A percentile compares a stretch with the other conserved stretches of the same genome.
phyloP scores from a whole-genome alignment of 2,329 filamentous ascomycete species.

The Sporothrix mexicana region DNA sequence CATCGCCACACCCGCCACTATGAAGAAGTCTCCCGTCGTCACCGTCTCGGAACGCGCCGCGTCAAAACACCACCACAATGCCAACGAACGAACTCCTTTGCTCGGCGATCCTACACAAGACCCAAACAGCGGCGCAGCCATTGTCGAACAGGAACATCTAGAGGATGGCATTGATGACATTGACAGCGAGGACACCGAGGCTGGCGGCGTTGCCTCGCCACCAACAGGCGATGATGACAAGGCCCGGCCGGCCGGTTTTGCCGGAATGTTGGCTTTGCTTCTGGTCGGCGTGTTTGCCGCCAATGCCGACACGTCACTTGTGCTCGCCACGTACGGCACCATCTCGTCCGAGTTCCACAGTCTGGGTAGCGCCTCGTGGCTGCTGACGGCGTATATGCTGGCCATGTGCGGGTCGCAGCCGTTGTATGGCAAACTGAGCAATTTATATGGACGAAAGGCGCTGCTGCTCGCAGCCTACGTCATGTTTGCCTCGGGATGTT shows the following conservation, averaged over 20 bases:
- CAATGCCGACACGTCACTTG: slow-evolving; percentile 28
- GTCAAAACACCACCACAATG: background rate
- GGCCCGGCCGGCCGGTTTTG: background rate
- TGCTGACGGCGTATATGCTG: slow-evolving; percentile 31
- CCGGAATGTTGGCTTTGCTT: background rate
- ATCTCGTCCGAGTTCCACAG: slow-evolving; percentile 31
- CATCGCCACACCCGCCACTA: background rate
- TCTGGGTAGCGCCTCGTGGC: slow-evolving; percentile 28
- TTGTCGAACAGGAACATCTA: background rate
- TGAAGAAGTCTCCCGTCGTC: slow-evolving; percentile 2
- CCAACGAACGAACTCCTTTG: background rate
- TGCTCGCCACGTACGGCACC: slow-evolving; percentile 29
- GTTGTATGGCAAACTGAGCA: slow-evolving; percentile 55
- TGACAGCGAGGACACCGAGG: background rate
- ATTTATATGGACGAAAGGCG: slow-evolving; percentile 70
- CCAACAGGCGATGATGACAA: background rate
- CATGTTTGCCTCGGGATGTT: slow-evolving; percentile 43
- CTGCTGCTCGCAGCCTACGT: slow-evolving; percentile 65
- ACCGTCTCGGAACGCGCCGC: background rate
- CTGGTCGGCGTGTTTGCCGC: slow-evolving; percentile 34
- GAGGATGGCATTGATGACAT: background rate
- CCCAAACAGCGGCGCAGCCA: background rate
- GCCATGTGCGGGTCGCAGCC: slow-evolving; percentile 66
- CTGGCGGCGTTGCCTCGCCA: background rate
- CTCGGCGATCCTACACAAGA: slow-evolving; percentile 3